A percentile compares a stretch with the other conserved stretches of the same genome.
Conservation (phyloP, 208 protist genomes). For the Borovskyia barvae region DNA sequence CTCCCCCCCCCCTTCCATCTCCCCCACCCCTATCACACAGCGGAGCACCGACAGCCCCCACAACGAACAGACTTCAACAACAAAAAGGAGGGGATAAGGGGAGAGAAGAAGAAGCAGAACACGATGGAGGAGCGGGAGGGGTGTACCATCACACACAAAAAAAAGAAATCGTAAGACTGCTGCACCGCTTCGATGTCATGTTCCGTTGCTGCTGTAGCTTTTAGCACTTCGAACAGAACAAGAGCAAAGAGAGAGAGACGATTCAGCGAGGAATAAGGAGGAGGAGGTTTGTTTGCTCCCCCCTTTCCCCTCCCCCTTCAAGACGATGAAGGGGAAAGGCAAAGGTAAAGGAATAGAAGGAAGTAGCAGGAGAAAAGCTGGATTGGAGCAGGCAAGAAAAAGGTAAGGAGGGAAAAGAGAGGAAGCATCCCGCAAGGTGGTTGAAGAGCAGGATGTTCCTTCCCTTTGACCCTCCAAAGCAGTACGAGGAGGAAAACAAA, state of each 20-base stretch:
- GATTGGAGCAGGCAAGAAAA: neutral
- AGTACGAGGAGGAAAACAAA: too few relatives aligned
- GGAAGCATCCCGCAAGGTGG: neutral
- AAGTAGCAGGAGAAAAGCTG: too few relatives aligned
- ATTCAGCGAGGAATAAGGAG: too few relatives aligned
- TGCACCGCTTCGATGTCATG: neutral
- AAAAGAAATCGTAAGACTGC: neutral
- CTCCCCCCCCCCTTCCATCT: too few relatives aligned
- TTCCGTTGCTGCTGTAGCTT: neutral
- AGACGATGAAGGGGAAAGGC: neutral
- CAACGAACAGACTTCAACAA: neutral
- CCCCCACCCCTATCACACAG: too few relatives aligned
- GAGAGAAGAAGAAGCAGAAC: conserved; percentile 2
- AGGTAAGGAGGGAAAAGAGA: neutral
- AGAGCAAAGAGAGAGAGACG: neutral
- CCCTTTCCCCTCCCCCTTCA: too few relatives aligned
- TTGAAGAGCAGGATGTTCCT: neutral
- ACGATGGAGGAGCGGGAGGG: neutral
- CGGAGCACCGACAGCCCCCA: too few relatives aligned
- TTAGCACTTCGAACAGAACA: neutral
- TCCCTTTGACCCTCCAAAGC: neutral
- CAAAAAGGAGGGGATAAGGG: neutral
- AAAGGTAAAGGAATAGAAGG: neutral
- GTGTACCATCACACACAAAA: neutral
- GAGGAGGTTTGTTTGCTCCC: neutral